Evolutionary conservation across 1,284 basidiomycete genomes (phyloP).

Genomic region (Rhodotorula sp.): DNA sequence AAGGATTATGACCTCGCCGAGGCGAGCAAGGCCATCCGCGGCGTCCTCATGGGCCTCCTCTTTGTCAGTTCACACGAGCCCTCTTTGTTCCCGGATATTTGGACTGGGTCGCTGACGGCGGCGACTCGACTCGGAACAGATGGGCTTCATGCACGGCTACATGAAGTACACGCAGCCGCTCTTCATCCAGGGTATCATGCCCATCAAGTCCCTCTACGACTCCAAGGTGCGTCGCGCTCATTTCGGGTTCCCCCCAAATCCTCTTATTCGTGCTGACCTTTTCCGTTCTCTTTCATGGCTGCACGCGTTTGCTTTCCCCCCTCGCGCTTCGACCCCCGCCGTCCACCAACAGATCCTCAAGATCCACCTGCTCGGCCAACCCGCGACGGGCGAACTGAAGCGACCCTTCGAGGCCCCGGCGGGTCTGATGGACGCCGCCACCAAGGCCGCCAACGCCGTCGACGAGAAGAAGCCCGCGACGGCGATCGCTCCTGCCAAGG

Average conservation of each 20-base stretch:
- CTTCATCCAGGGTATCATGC: slow-evolving; percentile 88
- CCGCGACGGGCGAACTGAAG: slow-evolving; percentile 81
- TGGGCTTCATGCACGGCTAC: slow-evolving; percentile 77
- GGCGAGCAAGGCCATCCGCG: slow-evolving; percentile 75
- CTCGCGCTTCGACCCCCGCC: not conserved
- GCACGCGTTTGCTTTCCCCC: not conserved
- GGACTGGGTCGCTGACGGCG: not conserved
- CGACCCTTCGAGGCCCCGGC: slow-evolving; percentile 78
- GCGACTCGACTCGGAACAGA: slow-evolving; percentile 21
- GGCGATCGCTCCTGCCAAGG: slow-evolving; percentile 36
- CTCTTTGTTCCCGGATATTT: too few species aligned
- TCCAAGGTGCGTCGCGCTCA: slow-evolving; percentile 61
- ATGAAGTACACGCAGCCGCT: slow-evolving; percentile 85
- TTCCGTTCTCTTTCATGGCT: not conserved
- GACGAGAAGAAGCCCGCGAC: slow-evolving; percentile 56
- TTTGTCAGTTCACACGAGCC: slow-evolving; percentile 43
- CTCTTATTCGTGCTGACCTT: not conserved
- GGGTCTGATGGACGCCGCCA: slow-evolving; percentile 73
- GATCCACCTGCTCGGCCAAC: slow-evolving; percentile 72
- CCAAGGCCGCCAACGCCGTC: slow-evolving; percentile 75
- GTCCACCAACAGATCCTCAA: slow-evolving; percentile 53
- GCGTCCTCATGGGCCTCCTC: slow-evolving; percentile 50
- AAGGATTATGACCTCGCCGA: slow-evolving; percentile 90
- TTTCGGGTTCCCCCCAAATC: not conserved
- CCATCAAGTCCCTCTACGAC: slow-evolving; percentile 79